These are phyloP conservation scores for Casuarina glauca DNA, from an alignment of 306 rosid species.

Conservation along the genomic window DNA sequence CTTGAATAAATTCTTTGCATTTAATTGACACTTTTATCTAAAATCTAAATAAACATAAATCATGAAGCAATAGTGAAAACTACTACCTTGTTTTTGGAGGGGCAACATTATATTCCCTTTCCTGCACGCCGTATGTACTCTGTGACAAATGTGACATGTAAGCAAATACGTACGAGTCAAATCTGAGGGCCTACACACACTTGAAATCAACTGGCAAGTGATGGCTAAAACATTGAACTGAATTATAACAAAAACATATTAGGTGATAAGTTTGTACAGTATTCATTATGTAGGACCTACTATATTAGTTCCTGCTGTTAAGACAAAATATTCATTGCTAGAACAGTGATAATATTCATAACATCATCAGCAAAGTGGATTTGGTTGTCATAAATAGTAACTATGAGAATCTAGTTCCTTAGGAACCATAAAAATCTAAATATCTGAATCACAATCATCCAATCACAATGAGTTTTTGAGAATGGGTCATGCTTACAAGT, in stretches of 20 bases:
- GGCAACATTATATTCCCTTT: no score
- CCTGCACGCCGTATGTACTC: neutral
- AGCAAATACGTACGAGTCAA: neutral
- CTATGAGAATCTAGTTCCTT: neutral
- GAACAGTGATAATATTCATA: neutral
- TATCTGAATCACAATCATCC: no score
- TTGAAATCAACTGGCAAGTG: neutral
- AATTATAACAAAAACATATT: neutral
- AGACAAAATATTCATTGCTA: neutral
- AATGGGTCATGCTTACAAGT: no score
- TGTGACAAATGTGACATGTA: neutral
- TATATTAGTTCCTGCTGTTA: neutral
- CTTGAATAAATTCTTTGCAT: neutral
- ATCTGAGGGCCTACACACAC: neutral
- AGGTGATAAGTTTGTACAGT: neutral
- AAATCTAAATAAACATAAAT: neutral
- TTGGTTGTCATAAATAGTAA: neutral
- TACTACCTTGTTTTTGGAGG: neutral
- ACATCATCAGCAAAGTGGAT: neutral
- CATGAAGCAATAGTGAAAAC: neutral
- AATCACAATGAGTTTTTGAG: no score
- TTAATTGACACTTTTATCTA: neutral
- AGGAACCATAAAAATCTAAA: no score
- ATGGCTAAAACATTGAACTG: neutral
- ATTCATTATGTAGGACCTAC: neutral